Evolutionary conservation across 768 basidiomycete genomes (phyloP).

Genomic region (Pleurotus cornucopiae): DNA sequence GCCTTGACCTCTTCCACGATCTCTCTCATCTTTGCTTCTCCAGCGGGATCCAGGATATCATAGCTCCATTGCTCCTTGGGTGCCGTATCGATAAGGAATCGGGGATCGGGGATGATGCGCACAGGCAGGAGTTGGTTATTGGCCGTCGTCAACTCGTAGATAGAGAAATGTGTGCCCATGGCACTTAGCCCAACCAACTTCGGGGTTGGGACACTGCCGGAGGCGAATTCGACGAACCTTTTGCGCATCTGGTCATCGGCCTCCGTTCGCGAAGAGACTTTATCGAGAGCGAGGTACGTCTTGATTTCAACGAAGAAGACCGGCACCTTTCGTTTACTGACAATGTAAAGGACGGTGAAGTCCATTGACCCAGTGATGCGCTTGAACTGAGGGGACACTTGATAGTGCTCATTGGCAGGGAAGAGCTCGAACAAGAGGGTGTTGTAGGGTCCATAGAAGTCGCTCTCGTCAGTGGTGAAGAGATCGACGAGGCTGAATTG

Average conservation of each 20-base stretch:
- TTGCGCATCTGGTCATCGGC: slow-evolving; percentile 17
- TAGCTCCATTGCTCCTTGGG: slow-evolving; percentile 3
- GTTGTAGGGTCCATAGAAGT: slow-evolving; percentile 9
- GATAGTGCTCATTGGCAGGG: slow-evolving; percentile 4
- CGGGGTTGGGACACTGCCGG: slow-evolving; percentile 3
- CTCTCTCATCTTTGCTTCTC: slow-evolving; percentile 1
- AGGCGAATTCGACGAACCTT: slow-evolving; percentile 9
- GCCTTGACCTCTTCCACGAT: slow-evolving; percentile 2
- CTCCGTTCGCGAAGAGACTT: slow-evolving; percentile 8
- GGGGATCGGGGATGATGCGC: slow-evolving; percentile 1
- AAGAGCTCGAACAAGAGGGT: slow-evolving; percentile 6
- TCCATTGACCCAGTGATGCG: slow-evolving; percentile 9
- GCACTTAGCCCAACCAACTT: slow-evolving; percentile 10
- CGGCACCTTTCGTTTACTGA: slow-evolving; percentile 8
- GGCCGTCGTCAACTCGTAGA: slow-evolving; percentile 3
- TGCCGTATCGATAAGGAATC: not conserved
- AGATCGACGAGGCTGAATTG: slow-evolving; percentile 1
- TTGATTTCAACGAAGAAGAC: slow-evolving; percentile 14
- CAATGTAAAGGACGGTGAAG: slow-evolving; percentile 12
- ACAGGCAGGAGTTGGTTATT: slow-evolving; percentile 5
- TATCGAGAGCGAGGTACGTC: slow-evolving; percentile 10
- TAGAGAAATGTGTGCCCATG: slow-evolving; percentile 7
- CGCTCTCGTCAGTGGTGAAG: slow-evolving; percentile 2
- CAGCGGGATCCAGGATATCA: slow-evolving; percentile 1
- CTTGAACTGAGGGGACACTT: not conserved